Percentiles rank a stretch among this genome's conserved stretches.
These are phyloP conservation scores for Fusarium multiceps DNA, from an alignment of 2,329 filamentous ascomycete species.

Conservation along the genomic window DNA sequence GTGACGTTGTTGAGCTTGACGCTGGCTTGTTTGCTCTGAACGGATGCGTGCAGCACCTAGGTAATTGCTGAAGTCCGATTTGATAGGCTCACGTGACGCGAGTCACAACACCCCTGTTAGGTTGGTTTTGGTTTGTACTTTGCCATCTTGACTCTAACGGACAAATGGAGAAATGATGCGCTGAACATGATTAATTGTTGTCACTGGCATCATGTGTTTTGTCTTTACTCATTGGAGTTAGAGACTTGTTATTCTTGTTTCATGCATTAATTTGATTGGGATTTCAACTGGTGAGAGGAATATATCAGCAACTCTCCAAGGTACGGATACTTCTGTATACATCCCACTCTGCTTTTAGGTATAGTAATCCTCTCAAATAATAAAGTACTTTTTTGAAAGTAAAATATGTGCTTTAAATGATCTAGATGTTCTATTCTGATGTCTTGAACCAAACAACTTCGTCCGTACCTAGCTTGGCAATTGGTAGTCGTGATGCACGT, in stretches of 20 bases:
- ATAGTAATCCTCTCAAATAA: no score
- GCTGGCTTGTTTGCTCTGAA: slow-evolving; percentile 38
- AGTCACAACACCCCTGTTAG: slow-evolving; percentile 2
- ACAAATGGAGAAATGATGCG: slow-evolving; percentile 15
- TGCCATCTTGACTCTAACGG: neutral
- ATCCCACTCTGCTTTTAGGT: neutral
- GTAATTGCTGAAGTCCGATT: slow-evolving; percentile 43
- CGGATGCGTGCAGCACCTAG: slow-evolving; percentile 28
- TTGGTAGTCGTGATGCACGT: slow-evolving; percentile 29
- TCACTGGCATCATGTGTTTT: neutral
- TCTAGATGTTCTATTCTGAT: neutral
- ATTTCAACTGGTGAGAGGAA: neutral
- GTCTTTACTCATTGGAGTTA: neutral
- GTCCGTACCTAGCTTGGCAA: slow-evolving; percentile 14
- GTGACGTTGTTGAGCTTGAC: slow-evolving; percentile 38
- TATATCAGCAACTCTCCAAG: neutral
- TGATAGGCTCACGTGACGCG: slow-evolving; percentile 41
- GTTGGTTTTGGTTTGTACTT: slow-evolving; percentile 1
- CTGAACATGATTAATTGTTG: neutral
- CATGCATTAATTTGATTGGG: neutral
- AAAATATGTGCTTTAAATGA: neutral
- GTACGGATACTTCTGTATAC: neutral
- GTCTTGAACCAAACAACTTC: neutral
- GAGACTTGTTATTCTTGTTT: neutral
- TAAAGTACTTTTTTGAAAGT: neutral